Percentiles rank a stretch among this genome's conserved stretches.
These are phyloP conservation scores for Vachellia pachyceras DNA, from an alignment of 306 rosid species.

Conservation along the genomic window DNA sequence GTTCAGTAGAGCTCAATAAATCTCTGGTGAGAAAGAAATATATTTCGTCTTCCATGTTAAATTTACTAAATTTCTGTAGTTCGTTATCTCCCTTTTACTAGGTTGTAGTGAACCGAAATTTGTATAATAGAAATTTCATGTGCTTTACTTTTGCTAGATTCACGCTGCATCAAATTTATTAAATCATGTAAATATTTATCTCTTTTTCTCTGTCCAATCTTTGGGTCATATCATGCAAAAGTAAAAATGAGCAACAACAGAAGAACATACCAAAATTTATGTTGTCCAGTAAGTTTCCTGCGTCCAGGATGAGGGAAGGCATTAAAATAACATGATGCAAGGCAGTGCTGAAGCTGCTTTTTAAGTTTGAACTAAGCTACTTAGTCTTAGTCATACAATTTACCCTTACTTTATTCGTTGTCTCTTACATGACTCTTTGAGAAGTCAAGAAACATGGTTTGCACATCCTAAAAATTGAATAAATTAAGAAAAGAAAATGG, in stretches of 20 bases:
- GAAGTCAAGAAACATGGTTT: background rate
- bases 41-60: slow-evolving; percentile 23
- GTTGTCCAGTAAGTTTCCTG: background rate
- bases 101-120: background rate
- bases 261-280: background rate
- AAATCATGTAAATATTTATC: background rate
- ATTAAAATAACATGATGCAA: background rate
- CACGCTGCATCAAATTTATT: background rate
- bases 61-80: slow-evolving; percentile 9
- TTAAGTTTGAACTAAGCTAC: background rate
- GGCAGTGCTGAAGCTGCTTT: slow-evolving; percentile 1
- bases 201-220: background rate
- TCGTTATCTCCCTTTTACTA: background rate
- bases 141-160: background rate
- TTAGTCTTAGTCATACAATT: background rate
- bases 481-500: background rate
- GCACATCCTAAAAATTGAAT: background rate
- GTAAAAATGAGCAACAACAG: background rate
- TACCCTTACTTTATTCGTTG: background rate
- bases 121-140: background rate
- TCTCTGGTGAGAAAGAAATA: slow-evolving; percentile 25
- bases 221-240: background rate
- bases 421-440: background rate
- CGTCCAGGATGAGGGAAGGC: background rate
- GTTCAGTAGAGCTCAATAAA: slow-evolving; percentile 5